Conservation (phyloP, 371 early-diverging fungal species). For the Zopfochytrium polystomum region DNA sequence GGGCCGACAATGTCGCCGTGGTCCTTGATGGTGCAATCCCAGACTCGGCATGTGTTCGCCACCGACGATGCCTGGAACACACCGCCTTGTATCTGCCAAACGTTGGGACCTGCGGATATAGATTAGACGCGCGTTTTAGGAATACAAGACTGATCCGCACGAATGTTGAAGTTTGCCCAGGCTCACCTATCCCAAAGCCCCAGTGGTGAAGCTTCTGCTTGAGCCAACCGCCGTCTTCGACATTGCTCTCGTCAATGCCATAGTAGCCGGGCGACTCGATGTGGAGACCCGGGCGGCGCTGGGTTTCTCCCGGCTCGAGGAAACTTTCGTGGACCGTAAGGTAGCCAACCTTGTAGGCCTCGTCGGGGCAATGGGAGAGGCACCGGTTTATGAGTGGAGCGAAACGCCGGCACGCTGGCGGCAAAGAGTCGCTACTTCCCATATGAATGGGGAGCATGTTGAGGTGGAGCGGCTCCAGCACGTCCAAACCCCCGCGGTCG, state of each 20-base stretch:
- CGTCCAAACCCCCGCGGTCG: neutral
- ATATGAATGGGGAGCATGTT: conserved; percentile 19
- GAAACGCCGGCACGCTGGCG: conserved; percentile 8
- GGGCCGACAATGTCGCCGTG: neutral
- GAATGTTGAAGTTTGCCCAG: neutral
- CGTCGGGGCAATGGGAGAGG: neutral
- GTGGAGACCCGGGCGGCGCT: conserved; percentile 14
- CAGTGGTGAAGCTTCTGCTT: neutral
- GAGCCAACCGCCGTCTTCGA: neutral
- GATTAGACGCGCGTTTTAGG: too few species aligned
- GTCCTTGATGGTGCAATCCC: neutral
- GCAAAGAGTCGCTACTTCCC: conserved; percentile 4
- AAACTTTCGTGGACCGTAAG: conserved; percentile 14
- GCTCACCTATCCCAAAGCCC: neutral
- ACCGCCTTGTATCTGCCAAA: neutral
- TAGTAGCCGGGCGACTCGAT: conserved; percentile 13
- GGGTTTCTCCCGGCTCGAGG: conserved; percentile 10
- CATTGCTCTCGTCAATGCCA: neutral
- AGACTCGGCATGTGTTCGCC: neutral
- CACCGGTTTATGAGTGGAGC: conserved; percentile 4
- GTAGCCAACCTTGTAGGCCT: conserved; percentile 18
- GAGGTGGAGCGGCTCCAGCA: conserved; percentile 4
- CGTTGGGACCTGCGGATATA: neutral
- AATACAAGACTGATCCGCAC: neutral
- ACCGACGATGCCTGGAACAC: conserved; percentile 1